Evolutionary conservation across 2,329 filamentous ascomycete species (phyloP).

Genomic region (Coniochaeta hoffmannii): DNA sequence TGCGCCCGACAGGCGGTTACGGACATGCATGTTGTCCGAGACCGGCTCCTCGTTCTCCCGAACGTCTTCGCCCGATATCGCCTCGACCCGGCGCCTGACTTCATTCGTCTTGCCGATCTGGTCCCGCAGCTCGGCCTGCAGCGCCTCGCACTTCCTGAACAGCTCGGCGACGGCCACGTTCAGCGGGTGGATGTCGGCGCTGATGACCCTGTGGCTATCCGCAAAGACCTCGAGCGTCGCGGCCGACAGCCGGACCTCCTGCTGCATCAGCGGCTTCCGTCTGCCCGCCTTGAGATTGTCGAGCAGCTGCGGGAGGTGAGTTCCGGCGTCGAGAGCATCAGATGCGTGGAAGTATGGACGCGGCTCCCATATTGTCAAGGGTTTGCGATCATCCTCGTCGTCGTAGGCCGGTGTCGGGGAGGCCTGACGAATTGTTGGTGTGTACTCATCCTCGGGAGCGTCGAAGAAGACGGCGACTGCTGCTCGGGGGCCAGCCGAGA

Average conservation of each 20-base stretch:
- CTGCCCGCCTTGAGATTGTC: slow-evolving; percentile 36
- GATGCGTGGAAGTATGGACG: slow-evolving; percentile 60
- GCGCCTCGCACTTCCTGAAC: slow-evolving; percentile 61
- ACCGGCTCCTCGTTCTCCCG: slow-evolving; percentile 42
- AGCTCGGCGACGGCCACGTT: slow-evolving; percentile 65
- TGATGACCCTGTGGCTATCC: slow-evolving; percentile 63
- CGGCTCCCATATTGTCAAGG: slow-evolving; percentile 50
- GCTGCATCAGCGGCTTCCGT: slow-evolving; percentile 43
- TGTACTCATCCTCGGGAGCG: slow-evolving; percentile 43
- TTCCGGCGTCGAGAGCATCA: slow-evolving; percentile 49
- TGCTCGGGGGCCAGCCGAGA: slow-evolving; percentile 51
- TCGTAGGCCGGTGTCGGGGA: slow-evolving; percentile 33
- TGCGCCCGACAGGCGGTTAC: slow-evolving; percentile 49
- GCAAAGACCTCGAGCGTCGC: slow-evolving; percentile 65
- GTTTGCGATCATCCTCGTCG: slow-evolving; percentile 30
- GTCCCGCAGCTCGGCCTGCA: slow-evolving; percentile 59
- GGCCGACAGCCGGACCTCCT: slow-evolving; percentile 63
- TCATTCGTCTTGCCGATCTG: slow-evolving; percentile 61
- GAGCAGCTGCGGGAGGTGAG: slow-evolving; percentile 39
- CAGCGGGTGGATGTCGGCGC: slow-evolving; percentile 60
- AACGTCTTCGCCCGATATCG: slow-evolving; percentile 52
- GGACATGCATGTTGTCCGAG: slow-evolving; percentile 48
- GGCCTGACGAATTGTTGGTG: slow-evolving; percentile 22
- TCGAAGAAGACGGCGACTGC: slow-evolving; percentile 55
- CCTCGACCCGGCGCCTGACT: slow-evolving; percentile 59